Conservation (phyloP, 805 yeast species). For the Yamadazyma insecticola region DNA sequence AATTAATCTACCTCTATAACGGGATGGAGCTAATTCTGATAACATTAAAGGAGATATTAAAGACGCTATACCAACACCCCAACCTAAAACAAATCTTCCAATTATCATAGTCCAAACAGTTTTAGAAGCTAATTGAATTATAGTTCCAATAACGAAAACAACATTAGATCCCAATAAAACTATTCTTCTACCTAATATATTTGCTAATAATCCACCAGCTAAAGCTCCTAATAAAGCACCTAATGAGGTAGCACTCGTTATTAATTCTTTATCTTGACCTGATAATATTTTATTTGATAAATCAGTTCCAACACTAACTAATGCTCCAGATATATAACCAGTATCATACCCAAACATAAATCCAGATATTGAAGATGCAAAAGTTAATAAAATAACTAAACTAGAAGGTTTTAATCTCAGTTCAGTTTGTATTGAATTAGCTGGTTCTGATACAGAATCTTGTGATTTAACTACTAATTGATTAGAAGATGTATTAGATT, state of each 20-base stretch:
- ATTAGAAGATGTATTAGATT: slow-evolving; percentile 2
- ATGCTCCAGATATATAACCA: slow-evolving; percentile 91
- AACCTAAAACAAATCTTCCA: slow-evolving; percentile 91
- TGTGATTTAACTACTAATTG: too few species aligned
- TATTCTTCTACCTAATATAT: slow-evolving; percentile 77
- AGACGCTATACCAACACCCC: slow-evolving; percentile 95
- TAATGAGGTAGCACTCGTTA: slow-evolving; percentile 90
- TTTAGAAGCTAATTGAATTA: slow-evolving; percentile 75
- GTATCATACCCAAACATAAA: slow-evolving; percentile 98
- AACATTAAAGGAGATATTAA: slow-evolving; percentile 91
- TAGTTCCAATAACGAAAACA: slow-evolving; percentile 79
- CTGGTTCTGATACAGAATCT: too few species aligned
- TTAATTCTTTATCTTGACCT: slow-evolving; percentile 79
- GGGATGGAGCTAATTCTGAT: slow-evolving; percentile 87
- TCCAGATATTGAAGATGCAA: slow-evolving; percentile 85
- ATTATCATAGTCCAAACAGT: slow-evolving; percentile 86
- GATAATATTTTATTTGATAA: slow-evolving; percentile 54
- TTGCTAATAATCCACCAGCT: slow-evolving; percentile 79
- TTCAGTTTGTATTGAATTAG: too few species aligned
- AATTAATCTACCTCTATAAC: slow-evolving; percentile 87
- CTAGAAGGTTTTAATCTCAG: slow-evolving; percentile 59
- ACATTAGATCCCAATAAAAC: slow-evolving; percentile 79
- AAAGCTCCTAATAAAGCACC: slow-evolving; percentile 85
- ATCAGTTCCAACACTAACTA: slow-evolving; percentile 80
- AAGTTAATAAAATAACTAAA: slow-evolving; percentile 63